Conservation (phyloP, 2,329 filamentous ascomycete species). For the Paramyrothecium roridum region DNA sequence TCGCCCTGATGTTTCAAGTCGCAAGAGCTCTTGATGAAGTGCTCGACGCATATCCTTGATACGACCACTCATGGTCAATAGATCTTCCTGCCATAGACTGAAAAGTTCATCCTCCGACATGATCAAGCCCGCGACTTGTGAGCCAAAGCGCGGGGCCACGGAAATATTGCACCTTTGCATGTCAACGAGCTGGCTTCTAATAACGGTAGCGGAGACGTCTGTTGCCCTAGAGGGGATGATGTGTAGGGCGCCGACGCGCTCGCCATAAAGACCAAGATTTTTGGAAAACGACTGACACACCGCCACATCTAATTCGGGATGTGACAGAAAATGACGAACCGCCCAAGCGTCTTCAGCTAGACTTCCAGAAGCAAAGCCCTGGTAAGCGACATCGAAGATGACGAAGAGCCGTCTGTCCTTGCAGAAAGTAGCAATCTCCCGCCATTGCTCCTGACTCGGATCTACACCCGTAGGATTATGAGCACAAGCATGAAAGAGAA, state of each 20-base stretch:
- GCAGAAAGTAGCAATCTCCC: constrained; percentile 13
- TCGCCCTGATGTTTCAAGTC: not conserved
- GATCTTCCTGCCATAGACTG: constrained; percentile 29
- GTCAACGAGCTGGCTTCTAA: no score
- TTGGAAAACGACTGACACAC: constrained; percentile 61
- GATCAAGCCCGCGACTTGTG: constrained; percentile 28
- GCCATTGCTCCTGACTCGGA: constrained; percentile 20
- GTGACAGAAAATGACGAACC: constrained; percentile 17
- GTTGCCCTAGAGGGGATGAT: no score
- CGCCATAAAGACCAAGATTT: constrained; percentile 46
- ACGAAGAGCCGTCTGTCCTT: constrained; percentile 11
- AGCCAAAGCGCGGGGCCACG: constrained; percentile 30
- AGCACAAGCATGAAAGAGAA: constrained; percentile 38
- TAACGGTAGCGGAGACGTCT: no score
- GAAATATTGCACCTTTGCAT: constrained; percentile 18
- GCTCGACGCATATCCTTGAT: constrained; percentile 29
- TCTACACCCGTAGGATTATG: constrained; percentile 41
- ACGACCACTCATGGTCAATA: constrained; percentile 31
- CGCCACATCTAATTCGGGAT: constrained; percentile 43
- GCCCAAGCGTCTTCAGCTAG: constrained; percentile 20
- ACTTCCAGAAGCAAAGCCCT: constrained; percentile 16
- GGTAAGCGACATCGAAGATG: constrained; percentile 16
- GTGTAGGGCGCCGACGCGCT: no score
- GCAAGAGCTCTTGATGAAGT: constrained; percentile 19
- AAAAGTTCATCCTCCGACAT: constrained; percentile 20